Percentiles rank a stretch among this genome's conserved stretches.
These are phyloP conservation scores for Corrigiola litoralis DNA, from an alignment of 179 eudicot species.

Conservation along the genomic window DNA sequence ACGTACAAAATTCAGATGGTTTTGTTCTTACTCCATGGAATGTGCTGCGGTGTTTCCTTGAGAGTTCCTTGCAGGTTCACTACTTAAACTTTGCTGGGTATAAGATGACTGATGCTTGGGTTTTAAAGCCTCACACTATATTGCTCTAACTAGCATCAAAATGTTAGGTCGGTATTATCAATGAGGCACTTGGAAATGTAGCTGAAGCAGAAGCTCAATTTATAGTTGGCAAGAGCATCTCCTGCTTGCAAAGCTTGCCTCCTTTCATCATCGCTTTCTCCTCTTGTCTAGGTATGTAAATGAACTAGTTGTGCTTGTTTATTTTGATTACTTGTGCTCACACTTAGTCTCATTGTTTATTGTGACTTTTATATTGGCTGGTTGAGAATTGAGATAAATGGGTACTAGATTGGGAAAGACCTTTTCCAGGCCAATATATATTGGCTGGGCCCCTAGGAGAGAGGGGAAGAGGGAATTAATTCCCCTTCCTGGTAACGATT, in stretches of 20 bases:
- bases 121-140: constrained; percentile 7
- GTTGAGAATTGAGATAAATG: no score
- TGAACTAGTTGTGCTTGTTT: neutral
- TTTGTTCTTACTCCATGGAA: constrained; percentile 84
- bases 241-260: constrained; percentile 59
- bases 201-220: constrained; percentile 80
- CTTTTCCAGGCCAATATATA: no score
- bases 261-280: constrained; percentile 59
- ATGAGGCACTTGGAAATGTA: constrained; percentile 79
- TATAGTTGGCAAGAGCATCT: constrained; percentile 62
- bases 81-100: no score
- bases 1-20: constrained; percentile 35
- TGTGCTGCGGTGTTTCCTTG: constrained; percentile 83
- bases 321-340: neutral
- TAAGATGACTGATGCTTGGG: no score
- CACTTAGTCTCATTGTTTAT: no score
- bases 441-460: no score
- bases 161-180: constrained; percentile 64
- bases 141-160: constrained; percentile 8
- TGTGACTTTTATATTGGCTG: no score
- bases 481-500: no score
- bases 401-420: no score
- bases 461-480: no score
- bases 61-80: constrained; percentile 88
- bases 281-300: constrained; percentile 56